Evolutionary conservation across 1,284 basidiomycete species (phyloP).

Genomic region (Bothia castanella): DNA sequence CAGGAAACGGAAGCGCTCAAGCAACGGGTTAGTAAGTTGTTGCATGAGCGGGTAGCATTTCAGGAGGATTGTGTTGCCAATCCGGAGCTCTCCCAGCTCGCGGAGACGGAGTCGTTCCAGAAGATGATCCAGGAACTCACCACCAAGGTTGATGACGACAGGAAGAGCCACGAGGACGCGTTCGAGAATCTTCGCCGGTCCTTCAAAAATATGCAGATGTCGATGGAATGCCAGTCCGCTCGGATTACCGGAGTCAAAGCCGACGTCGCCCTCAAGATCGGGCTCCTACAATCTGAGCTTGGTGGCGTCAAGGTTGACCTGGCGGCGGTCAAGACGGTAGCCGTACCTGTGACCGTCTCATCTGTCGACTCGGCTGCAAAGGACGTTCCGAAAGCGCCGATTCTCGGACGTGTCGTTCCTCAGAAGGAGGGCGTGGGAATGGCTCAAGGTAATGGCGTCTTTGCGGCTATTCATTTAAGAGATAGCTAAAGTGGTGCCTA

Average conservation of each 20-base stretch:
- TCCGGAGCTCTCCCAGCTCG: slow-evolving; percentile 13
- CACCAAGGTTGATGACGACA: slow-evolving; percentile 6
- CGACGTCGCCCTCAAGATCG: slow-evolving; percentile 20
- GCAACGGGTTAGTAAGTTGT: slow-evolving; percentile 10
- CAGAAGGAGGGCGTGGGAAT: no score
- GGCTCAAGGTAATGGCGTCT: no score
- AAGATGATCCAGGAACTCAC: slow-evolving; percentile 17
- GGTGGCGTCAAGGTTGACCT: neutral
- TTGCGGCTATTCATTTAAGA: no score
- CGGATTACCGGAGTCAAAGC: slow-evolving; percentile 21
- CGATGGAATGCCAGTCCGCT: slow-evolving; percentile 18
- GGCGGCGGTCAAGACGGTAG: no score
- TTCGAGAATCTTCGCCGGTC: slow-evolving; percentile 8
- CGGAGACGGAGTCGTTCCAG: slow-evolving; percentile 4
- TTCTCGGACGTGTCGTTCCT: no score
- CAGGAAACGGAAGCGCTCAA: slow-evolving; percentile 7
- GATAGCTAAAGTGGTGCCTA: no score
- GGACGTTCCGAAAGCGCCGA: no score
- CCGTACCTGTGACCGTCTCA: no score
- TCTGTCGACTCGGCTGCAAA: no score
- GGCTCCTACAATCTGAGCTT: slow-evolving; percentile 18
- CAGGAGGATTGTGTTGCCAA: slow-evolving; percentile 16
- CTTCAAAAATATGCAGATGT: slow-evolving; percentile 1
- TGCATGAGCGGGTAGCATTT: slow-evolving; percentile 1
- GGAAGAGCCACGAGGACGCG: slow-evolving; percentile 5